Base-by-base conservation (phyloP, 2,329 filamentous ascomycete genomes). In the Fusarium floridanum region DNA sequence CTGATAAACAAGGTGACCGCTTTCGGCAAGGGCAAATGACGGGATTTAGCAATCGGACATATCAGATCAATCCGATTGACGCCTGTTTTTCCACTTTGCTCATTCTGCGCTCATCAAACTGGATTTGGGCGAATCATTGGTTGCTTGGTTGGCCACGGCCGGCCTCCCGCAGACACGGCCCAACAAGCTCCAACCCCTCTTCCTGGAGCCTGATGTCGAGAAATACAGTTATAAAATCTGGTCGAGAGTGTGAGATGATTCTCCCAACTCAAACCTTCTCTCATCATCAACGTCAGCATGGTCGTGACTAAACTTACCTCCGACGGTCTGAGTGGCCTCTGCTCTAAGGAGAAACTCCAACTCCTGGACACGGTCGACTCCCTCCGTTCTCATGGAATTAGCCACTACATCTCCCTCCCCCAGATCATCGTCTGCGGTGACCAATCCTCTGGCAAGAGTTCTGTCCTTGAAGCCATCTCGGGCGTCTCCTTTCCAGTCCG, bases 381-480 rank as follows among this genome's bases (percentile, higher is more conserved):
- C 2, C 80, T 85, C 1, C 80, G 82, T 8, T 78, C 79, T 7
- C 77, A 81, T 11, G 82, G 82, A 3, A 77, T 85, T n/a, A 80
- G 78, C 27, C 79, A 80, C n/a, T 82, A 82, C 43, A 69, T 85
- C 11, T 79, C 78, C 17, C 75, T 87, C 0, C 87, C 86, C 1
- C 84, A 88, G 64, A 77, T 89, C 17, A 85, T 90, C 3, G 87
- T 90, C 9, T 90, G 87, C 63, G 90, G 91, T 1, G 88, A 91
- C 64, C 90, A 92, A 74, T 91, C 88, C 0, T 87, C 88, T 1
- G 91, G 90, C 3, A 93, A 93, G 79, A 91, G 88, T 60, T 92
- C 90, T 0, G 89, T 92, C 0, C 85, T 93, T 0, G 90, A 92
- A 76, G 90, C 89, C 1, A 89, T 93, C 41, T 91, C 90, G 0